These are phyloP conservation scores for Trametes coccinea DNA, from an alignment of 768 basidiomycete species.

Conservation along the genomic window DNA sequence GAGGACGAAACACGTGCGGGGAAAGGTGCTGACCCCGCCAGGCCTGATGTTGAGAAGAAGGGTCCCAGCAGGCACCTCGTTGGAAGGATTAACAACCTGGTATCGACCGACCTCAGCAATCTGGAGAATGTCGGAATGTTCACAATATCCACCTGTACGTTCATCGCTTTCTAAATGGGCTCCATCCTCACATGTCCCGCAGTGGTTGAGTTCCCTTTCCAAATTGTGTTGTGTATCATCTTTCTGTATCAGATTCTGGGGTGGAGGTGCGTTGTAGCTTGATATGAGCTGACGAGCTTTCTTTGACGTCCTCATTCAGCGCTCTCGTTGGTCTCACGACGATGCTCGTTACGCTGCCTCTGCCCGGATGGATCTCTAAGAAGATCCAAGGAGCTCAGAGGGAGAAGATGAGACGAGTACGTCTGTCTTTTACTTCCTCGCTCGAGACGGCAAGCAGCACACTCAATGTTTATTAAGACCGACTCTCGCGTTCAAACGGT, in stretches of 20 bases:
- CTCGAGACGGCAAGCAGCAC: neutral
- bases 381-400: slow-evolving; percentile 35
- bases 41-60: neutral
- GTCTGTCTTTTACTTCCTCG: neutral
- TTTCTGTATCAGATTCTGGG: slow-evolving; percentile 50
- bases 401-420: slow-evolving; percentile 43
- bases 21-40: too few species aligned
- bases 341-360: slow-evolving; percentile 42
- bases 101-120: slow-evolving; percentile 57
- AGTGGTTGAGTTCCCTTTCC: slow-evolving; percentile 31
- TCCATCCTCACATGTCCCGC: slow-evolving; percentile 24
- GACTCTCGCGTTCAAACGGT: slow-evolving; percentile 49
- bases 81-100: slow-evolving; percentile 78
- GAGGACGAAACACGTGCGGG: neutral
- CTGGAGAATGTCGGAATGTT: slow-evolving; percentile 7
- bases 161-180: slow-evolving; percentile 21
- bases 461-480: slow-evolving; percentile 32
- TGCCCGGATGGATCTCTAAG: slow-evolving; percentile 43
- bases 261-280: slow-evolving; percentile 44
- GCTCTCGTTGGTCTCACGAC: slow-evolving; percentile 39
- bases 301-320: neutral
- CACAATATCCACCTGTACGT: slow-evolving; percentile 30
- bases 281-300: neutral
- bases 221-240: slow-evolving; percentile 39
- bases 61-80: slow-evolving; percentile 47